Evolutionary conservation across 1,284 basidiomycete genomes (phyloP), one percentile per base, ranked within the genome.

Genomic region (Rhodotorula sp.): DNA sequence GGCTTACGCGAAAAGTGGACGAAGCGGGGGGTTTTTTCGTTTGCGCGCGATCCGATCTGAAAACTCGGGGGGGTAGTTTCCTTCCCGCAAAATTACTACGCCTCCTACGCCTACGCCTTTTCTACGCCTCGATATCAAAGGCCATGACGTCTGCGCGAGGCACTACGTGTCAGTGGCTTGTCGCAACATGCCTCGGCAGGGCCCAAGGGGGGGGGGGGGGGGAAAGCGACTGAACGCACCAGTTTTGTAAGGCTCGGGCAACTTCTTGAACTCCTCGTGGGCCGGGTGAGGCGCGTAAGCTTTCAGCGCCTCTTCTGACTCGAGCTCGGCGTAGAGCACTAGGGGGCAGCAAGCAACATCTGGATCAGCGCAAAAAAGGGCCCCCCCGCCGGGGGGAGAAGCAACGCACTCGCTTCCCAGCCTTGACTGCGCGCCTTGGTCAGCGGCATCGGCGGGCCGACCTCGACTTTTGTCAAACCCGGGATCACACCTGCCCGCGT

Each of bases 281-380:
- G 48, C 64, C 4, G 34, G 37, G 48, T 70, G 68, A 1, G 53
- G 28, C 1, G 64, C 64, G 22, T 70, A 70, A 4, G 48, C 28
- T 26, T 58, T 55, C 31, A 70, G 53, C 22, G 64, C 68, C n/a
- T 64, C 58, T 40, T 70, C 68, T 4, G 30, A 34, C 26, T 70
- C 64, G 16, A 70, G 47, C 48, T 70, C 68, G 28, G 68, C 65
- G 50, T 64, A 66, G 15, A 70, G 64, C 68, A 70, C 68, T 70
- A n/a, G n/a, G n/a, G n/a, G n/a, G n/a, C n/a, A n/a, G n/a, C n/a
- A n/a, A n/a, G n/a, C n/a, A n/a, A n/a, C n/a, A n/a, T n/a, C n/a
- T n/a, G n/a, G n/a, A n/a, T n/a, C n/a, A n/a, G n/a, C n/a, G n/a
- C n/a, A n/a, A n/a, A n/a, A n/a, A n/a, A n/a, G n/a, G n/a, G n/a